These are phyloP conservation scores for Solanum pimpinellifolium DNA, from an alignment of 257 asterid species.

Conservation along the genomic window DNA sequence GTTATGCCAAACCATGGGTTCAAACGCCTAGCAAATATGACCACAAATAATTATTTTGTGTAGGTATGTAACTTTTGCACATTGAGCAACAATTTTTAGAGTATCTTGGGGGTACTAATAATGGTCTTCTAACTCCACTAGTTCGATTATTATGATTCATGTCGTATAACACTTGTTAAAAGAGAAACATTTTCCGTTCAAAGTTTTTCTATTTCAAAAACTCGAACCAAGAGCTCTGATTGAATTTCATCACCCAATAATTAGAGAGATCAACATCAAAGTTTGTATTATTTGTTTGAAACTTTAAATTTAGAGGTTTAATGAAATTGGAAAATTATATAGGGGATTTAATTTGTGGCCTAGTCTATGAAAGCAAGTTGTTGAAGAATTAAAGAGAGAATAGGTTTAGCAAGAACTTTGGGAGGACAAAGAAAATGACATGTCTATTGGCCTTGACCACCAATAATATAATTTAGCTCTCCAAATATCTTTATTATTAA, in stretches of 20 bases:
- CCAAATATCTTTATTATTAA: background rate
- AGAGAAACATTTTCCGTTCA: background rate
- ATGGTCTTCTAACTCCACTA: background rate
- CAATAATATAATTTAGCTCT: constrained; percentile 7
- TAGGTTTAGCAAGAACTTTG: background rate
- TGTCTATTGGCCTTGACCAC: constrained; percentile 3
- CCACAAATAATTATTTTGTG: background rate
- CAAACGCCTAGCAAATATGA: background rate
- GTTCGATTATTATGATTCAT: background rate
- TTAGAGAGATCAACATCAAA: background rate
- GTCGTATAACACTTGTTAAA: background rate
- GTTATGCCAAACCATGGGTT: background rate
- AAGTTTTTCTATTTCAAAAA: background rate
- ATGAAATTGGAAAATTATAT: background rate
- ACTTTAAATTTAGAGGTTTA: background rate
- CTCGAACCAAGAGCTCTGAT: background rate
- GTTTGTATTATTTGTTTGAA: background rate
- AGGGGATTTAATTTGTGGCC: background rate
- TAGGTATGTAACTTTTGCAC: background rate
- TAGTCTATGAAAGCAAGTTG: constrained; percentile 2
- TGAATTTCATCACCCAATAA: background rate
- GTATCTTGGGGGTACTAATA: background rate
- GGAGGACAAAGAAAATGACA: background rate
- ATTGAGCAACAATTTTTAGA: background rate
- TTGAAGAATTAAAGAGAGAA: background rate